These are phyloP conservation scores for Candida coquimbonensis DNA, from an alignment of 805 yeast species.

Conservation along the genomic window DNA sequence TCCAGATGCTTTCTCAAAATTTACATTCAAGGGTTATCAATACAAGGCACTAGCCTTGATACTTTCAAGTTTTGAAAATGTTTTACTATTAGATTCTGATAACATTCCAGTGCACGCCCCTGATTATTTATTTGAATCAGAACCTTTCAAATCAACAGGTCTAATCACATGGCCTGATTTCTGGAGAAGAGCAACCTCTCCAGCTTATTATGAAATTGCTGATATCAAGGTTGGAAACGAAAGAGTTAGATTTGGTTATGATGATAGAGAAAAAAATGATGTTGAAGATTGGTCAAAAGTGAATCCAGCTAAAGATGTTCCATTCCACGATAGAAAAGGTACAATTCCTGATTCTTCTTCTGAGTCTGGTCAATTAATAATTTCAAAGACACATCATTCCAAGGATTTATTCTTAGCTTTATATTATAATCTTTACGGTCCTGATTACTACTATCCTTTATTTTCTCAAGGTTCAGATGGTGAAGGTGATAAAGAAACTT, in stretches of 20 bases:
- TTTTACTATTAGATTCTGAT: conserved; percentile 67
- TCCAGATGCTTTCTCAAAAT: conserved; percentile 38
- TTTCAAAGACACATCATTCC: conserved; percentile 48
- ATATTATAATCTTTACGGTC: conserved; percentile 57
- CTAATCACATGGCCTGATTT: conserved; percentile 77
- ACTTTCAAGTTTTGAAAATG: conserved; percentile 68
- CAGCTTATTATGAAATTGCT: conserved; percentile 63
- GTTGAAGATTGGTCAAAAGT: conserved; percentile 1
- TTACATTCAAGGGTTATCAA: conserved; percentile 55
- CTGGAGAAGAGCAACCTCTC: conserved; percentile 81
- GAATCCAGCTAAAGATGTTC: conserved; percentile 23
- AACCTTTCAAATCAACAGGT: conserved; percentile 47
- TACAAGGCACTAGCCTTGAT: conserved; percentile 62
- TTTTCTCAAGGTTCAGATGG: conserved; percentile 50
- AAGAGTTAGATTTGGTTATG: conserved; percentile 33
- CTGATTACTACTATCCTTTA: conserved; percentile 49
- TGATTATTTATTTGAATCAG: conserved; percentile 47
- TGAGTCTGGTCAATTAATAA: conserved; percentile 58
- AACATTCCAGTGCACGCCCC: conserved; percentile 63
- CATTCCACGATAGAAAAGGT: conserved; percentile 54
- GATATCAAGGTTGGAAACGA: conserved; percentile 39
- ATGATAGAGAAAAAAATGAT: conserved; percentile 29
- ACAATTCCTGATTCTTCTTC: conserved; percentile 56
- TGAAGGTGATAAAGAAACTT: conserved; percentile 56
- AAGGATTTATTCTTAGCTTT: conserved; percentile 47